Evolutionary conservation across 1,139 yeast genomes (phyloP), one percentile per base, ranked within the genome.

Genomic region (Taiozyma sp.): DNA sequence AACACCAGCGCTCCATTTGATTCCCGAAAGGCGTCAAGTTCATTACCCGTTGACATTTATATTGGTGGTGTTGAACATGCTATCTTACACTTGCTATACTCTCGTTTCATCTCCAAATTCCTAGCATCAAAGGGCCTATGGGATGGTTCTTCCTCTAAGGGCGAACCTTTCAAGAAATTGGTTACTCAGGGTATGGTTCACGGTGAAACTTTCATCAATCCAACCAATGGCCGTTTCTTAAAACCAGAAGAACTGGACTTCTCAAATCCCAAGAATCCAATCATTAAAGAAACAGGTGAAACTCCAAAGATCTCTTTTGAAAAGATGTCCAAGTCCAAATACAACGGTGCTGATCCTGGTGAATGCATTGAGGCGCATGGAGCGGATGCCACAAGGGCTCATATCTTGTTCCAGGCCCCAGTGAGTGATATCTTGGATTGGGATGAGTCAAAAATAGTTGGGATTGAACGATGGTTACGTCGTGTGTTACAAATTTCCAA

Each of bases 151-250:
- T 63, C 63, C 16, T 61, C 71, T 47, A 70, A 71, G 13, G 88
- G 88, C 37, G 99, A 93, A 63, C 98, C 99, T 1, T 81, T 93
- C 60, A 77, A 72, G 49, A 80, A 79, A 53, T 72, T 93, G 43
- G 83, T 93, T 2, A 91, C 98, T 2, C 99, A 91, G 65, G 99
- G 99, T 16, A 93, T 93, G 99, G 99, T 93, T 4, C 97, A 91
- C 58, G 98, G 98, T 2, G 82, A 80, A 62, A 93, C 99, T 0
- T 87, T 67, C 59, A 73, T 76, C 13, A 85, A 90, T 58, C 95
- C 97, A 1, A 69, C 67, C 0, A 84, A 77, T 43, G 95, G 93
- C 0, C 72, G 81, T 53, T 91, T 86, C 62, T 71, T 93, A 56
- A 88, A 80, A 58, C 95, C 95, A 0, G 81, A 83, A 2, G 97